A percentile compares a stretch with the other conserved stretches of the same genome.
Evolutionary conservation across 148 eudicot genomes (phyloP).

Genomic region (Diospyros lotus): DNA sequence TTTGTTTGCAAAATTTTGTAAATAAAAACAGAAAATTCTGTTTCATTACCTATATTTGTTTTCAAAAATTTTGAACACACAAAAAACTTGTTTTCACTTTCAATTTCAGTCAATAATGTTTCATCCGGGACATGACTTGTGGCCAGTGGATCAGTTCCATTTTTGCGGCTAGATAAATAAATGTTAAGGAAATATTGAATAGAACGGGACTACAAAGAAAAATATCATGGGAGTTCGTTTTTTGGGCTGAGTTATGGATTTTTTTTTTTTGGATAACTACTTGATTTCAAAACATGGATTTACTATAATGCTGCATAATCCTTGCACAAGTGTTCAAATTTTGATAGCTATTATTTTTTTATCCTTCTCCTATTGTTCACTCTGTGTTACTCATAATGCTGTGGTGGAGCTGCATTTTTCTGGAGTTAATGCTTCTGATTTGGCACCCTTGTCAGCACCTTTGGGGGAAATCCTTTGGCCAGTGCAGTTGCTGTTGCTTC

Average conservation of each 20-base stretch:
- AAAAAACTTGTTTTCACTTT: too few species aligned
- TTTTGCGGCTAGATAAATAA: too few species aligned
- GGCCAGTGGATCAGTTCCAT: too few species aligned
- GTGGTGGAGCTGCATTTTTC: constrained; percentile 8
- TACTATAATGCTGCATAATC: background rate
- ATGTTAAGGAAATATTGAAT: background rate
- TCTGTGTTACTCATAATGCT: background rate
- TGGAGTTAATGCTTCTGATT: constrained; percentile 14
- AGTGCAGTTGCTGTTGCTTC: constrained; percentile 94
- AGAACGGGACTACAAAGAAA: background rate
- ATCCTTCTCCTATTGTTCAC: background rate
- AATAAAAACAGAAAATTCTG: too few species aligned
- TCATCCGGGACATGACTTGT: too few species aligned
- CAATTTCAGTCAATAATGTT: too few species aligned
- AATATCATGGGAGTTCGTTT: too few species aligned
- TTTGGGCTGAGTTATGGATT: too few species aligned
- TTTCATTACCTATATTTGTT: too few species aligned
- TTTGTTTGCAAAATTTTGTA: too few species aligned
- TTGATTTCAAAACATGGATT: background rate
- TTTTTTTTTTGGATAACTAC: background rate
- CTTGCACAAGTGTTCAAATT: too few species aligned
- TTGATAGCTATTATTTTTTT: background rate
- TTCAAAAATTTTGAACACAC: too few species aligned
- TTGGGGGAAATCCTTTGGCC: constrained; percentile 97
- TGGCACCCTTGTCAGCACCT: constrained; percentile 55